A percentile compares a stretch with the other conserved stretches of the same genome.
Conservation (phyloP, 129 eudicot genomes). For the Tagetes patula region DNA sequence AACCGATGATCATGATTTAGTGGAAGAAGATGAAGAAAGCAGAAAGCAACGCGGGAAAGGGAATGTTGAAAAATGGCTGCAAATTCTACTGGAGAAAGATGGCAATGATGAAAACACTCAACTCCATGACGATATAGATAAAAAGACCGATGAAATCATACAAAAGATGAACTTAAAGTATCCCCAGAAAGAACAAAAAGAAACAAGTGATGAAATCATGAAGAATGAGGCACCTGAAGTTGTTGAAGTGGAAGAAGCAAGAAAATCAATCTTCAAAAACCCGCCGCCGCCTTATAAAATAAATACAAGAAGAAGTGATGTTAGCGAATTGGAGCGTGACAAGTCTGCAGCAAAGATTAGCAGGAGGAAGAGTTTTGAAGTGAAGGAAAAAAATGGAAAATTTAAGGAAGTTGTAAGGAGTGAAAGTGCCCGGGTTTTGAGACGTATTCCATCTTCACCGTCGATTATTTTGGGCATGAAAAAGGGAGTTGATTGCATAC, state of each 20-base stretch:
- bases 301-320: constrained; percentile 28
- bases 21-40: constrained; percentile 84
- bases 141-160: constrained; percentile 60
- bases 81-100: constrained; percentile 55
- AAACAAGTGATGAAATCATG: too few species aligned
- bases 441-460: constrained; percentile 92
- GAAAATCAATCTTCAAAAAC: constrained; percentile 24
- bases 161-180: constrained; percentile 57
- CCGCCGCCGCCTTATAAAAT: constrained; percentile 51
- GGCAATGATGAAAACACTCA: constrained; percentile 34
- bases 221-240: background rate
- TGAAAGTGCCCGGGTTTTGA: constrained; percentile 71
- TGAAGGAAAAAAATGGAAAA: constrained; percentile 40
- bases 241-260: too few species aligned
- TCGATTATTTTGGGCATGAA: constrained; percentile 83
- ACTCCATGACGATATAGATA: constrained; percentile 11
- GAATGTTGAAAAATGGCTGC: constrained; percentile 91
- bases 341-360: constrained; percentile 29
- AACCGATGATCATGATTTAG: constrained; percentile 32
- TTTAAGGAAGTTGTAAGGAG: constrained; percentile 59
- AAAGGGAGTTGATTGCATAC: constrained; percentile 88
- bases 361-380: constrained; percentile 43
- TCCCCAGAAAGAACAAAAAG: constrained; percentile 60
- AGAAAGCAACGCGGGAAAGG: constrained; percentile 89
- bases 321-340: constrained; percentile 28